Conservation (phyloP, 495 filamentous ascomycete species). For the Apiosordaria backusii region DNA sequence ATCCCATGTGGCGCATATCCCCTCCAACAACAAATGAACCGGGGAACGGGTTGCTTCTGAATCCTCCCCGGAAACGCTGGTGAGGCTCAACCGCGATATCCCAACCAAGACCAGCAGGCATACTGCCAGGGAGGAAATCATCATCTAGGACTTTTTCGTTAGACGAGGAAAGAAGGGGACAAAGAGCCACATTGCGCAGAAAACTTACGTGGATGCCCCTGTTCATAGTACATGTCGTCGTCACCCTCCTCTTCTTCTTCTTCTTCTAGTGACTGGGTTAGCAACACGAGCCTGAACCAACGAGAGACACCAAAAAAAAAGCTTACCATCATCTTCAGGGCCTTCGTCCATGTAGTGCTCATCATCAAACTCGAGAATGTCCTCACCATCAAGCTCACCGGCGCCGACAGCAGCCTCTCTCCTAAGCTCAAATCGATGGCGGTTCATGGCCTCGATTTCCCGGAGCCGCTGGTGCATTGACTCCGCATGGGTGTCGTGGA, state of each 20-base stretch:
- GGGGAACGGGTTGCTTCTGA: slow-evolving; percentile 32
- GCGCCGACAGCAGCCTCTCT: slow-evolving; percentile 25
- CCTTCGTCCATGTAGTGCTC: slow-evolving; percentile 68
- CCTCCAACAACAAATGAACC: slow-evolving; percentile 45
- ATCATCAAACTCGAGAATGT: slow-evolving; percentile 40
- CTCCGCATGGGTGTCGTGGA: slow-evolving; percentile 40
- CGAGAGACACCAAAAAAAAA: neutral
- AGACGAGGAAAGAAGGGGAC: slow-evolving; percentile 17
- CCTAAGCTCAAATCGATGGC: slow-evolving; percentile 49
- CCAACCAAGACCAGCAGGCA: slow-evolving; percentile 44
- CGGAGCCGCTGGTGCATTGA: neutral
- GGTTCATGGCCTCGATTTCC: slow-evolving; percentile 33
- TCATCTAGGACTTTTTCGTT: too few relatives aligned
- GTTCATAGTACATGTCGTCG: slow-evolving; percentile 61
- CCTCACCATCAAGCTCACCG: slow-evolving; percentile 50
- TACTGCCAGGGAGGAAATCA: slow-evolving; percentile 32
- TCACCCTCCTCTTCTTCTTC: slow-evolving; percentile 65
- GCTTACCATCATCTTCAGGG: slow-evolving; percentile 56
- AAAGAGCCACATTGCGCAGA: too few relatives aligned
- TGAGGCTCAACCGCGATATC: slow-evolving; percentile 42
- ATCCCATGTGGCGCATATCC: slow-evolving; percentile 40
- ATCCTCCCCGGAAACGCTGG: slow-evolving; percentile 31
- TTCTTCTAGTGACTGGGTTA: slow-evolving; percentile 14
- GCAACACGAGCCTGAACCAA: slow-evolving; percentile 16
- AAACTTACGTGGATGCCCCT: slow-evolving; percentile 66